These are phyloP conservation scores for Vitrella brassicaformis DNA, from an alignment of 73 alveolate genomes.

Conservation along the genomic window DNA sequence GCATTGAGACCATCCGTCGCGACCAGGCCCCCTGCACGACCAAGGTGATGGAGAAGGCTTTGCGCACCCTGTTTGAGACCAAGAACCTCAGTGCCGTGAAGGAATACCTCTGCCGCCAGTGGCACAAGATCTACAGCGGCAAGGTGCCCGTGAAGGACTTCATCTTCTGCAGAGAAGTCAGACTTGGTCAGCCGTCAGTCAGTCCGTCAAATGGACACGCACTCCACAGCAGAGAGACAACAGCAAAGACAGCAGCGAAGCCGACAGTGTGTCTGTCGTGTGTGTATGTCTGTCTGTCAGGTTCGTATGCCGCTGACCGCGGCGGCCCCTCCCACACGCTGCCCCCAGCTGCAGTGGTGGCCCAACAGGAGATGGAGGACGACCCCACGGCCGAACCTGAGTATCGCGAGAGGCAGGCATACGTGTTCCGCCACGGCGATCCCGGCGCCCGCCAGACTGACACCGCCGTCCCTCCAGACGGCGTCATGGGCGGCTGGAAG, in stretches of 20 bases:
- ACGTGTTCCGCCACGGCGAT: constrained; percentile 14
- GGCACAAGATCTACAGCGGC: no score
- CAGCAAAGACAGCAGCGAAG: no score
- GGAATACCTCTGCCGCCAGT: no score
- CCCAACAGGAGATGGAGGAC: neutral
- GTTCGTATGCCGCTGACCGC: constrained; percentile 23
- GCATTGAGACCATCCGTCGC: constrained; percentile 72
- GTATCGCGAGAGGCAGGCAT: constrained; percentile 18
- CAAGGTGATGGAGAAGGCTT: constrained; percentile 61
- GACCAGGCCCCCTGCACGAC: constrained; percentile 54
- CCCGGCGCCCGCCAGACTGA: neutral
- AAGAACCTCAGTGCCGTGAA: no score
- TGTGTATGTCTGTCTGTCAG: no score
- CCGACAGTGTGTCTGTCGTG: no score
- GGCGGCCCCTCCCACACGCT: constrained; percentile 19
- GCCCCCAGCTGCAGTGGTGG: constrained; percentile 14
- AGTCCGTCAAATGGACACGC: no score
- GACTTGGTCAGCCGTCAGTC: no score
- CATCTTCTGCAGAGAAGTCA: constrained; percentile 29
- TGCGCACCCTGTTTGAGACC: constrained; percentile 57
- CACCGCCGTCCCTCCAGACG: neutral
- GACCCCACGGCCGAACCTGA: constrained; percentile 12
- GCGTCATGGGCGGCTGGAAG: neutral
- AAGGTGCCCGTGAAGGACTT: no score
- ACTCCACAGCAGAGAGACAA: no score